Evolutionary conservation across 2,329 filamentous ascomycete species (phyloP).

Genomic region (Ophiostoma australiae): DNA sequence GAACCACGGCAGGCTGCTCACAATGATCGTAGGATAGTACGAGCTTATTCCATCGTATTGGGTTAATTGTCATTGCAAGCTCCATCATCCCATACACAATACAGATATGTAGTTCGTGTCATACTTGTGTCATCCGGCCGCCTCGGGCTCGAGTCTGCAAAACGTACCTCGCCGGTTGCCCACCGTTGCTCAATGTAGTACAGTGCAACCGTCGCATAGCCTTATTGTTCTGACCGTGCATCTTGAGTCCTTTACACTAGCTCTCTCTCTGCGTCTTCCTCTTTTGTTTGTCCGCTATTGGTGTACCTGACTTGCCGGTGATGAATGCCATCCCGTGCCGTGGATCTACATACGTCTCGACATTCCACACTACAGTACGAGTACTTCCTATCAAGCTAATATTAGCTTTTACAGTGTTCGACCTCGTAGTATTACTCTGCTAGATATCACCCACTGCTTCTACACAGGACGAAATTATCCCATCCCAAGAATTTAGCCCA

Average conservation of each 20-base stretch:
- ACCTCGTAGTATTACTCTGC: no score
- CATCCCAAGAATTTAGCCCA: background rate
- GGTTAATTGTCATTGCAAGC: background rate
- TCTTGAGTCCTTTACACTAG: no score
- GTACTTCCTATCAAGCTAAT: no score
- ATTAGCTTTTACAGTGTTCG: no score
- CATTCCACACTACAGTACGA: background rate
- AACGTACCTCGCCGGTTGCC: background rate
- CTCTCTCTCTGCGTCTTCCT: background rate
- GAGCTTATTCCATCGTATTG: background rate
- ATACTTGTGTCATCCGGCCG: background rate
- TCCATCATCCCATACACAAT: no score
- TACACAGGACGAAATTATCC: background rate
- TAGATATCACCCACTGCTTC: background rate
- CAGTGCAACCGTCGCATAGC: background rate
- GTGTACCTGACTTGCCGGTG: background rate
- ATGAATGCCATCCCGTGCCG: conserved; percentile 4
- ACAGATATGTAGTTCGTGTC: background rate
- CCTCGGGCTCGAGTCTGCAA: background rate
- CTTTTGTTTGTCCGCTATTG: background rate
- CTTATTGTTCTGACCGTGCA: background rate
- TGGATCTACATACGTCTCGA: background rate
- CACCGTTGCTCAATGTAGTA: background rate
- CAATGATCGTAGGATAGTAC: background rate
- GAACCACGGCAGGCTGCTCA: conserved; percentile 8